Evolutionary conservation across 805 yeast species (phyloP).

Genomic region (Dipodascopsis uninucleata): DNA sequence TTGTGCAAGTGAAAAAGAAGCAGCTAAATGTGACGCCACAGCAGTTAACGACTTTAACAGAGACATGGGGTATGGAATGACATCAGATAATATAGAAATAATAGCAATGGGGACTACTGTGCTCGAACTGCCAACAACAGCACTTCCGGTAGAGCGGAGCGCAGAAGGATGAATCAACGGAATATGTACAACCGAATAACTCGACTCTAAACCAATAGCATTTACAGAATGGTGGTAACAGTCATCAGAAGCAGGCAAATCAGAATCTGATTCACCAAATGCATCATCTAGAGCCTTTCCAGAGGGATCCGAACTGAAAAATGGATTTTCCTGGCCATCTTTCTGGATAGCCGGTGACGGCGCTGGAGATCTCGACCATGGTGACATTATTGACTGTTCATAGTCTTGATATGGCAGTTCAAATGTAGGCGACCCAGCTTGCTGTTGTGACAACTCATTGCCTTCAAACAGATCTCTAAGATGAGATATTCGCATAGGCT

Average conservation of each 20-base stretch:
- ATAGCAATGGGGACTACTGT: constrained; percentile 35
- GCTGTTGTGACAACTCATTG: neutral
- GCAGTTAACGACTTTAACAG: constrained; percentile 27
- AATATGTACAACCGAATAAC: constrained; percentile 34
- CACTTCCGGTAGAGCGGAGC: constrained; percentile 9
- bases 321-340: constrained; percentile 31
- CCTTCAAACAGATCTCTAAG: constrained; percentile 21
- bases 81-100: constrained; percentile 33
- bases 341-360: constrained; percentile 35
- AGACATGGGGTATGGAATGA: constrained; percentile 34
- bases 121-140: constrained; percentile 6
- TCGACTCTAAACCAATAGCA: constrained; percentile 35
- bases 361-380: constrained; percentile 36
- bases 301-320: constrained; percentile 23
- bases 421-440: neutral
- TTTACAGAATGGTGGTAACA: constrained; percentile 27
- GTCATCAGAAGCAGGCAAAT: constrained; percentile 1
- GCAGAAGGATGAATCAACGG: constrained; percentile 33
- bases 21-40: constrained; percentile 35
- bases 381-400: constrained; percentile 33
- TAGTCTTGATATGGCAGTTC: constrained; percentile 31
- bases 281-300: constrained; percentile 20
- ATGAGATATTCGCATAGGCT: neutral
- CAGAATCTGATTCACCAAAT: constrained; percentile 27
- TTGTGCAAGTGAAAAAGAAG: constrained; percentile 31